phyloP scores from a whole-genome alignment of 2,329 filamentous ascomycete species.

The Penicillium aurantiogriseum region DNA sequence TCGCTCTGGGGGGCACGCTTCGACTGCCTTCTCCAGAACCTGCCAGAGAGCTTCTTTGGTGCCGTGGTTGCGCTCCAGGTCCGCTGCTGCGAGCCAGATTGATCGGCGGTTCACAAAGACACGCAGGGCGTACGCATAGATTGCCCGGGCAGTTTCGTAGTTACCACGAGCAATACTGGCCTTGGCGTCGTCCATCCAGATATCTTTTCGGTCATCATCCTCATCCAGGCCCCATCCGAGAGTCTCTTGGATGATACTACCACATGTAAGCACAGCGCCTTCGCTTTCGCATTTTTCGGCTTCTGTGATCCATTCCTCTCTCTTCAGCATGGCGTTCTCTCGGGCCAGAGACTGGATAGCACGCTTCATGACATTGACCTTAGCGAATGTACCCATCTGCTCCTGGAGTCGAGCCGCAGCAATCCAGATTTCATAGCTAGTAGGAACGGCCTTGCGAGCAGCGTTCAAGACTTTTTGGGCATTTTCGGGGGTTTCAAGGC shows the following conservation, averaged over 20 bases:
- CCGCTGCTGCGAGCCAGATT: conserved; percentile 85
- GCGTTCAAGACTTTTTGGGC: conserved; percentile 94
- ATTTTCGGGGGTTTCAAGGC: conserved; percentile 83
- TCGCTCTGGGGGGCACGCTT: conserved; percentile 86
- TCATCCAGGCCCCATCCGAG: conserved; percentile 91
- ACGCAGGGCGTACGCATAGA: conserved; percentile 85
- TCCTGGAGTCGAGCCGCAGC: conserved; percentile 85
- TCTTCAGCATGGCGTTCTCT: conserved; percentile 92
- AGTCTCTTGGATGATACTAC: conserved; percentile 86
- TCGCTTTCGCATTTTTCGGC: conserved; percentile 94
- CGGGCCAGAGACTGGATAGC: conserved; percentile 84
- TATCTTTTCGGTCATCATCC: conserved; percentile 92
- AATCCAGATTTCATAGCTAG: conserved; percentile 95
- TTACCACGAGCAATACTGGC: conserved; percentile 74
- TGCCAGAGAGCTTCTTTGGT: conserved; percentile 78
- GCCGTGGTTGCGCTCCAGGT: conserved; percentile 87
- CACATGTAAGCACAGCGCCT: conserved; percentile 80
- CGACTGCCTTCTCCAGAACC: conserved; percentile 87
- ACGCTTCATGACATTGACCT: conserved; percentile 91
- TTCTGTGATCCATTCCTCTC: conserved; percentile 94
- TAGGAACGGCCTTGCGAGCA: conserved; percentile 88
- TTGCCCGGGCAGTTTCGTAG: conserved; percentile 88
- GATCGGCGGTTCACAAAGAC: conserved; percentile 86
- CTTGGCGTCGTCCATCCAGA: conserved; percentile 92
- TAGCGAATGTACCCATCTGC: conserved; percentile 78